phyloP scores from a whole-genome alignment of 2,329 filamentous ascomycete genomes.

The Hysterium pulicare region DNA sequence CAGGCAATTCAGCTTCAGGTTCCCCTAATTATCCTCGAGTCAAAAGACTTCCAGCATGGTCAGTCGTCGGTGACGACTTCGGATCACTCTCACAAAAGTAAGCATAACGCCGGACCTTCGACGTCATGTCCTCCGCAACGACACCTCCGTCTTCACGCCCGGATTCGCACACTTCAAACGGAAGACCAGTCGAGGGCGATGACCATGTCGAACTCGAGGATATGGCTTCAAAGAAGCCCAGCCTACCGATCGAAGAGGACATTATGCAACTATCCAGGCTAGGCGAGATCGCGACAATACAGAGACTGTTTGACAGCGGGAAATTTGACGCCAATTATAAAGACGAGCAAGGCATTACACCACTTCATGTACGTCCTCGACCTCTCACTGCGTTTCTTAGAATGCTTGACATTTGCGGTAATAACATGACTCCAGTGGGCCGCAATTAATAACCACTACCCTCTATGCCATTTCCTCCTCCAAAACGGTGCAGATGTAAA shows the following conservation, averaged over 20 bases:
- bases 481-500: slow-evolving; percentile 86
- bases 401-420: slow-evolving; percentile 1
- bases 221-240: slow-evolving; percentile 32
- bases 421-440: slow-evolving; percentile 67
- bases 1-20: too few relatives aligned
- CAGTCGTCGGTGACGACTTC: too few relatives aligned
- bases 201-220: slow-evolving; percentile 36
- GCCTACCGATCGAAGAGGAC: slow-evolving; percentile 64
- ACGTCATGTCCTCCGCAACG: slow-evolving; percentile 2
- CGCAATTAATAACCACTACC: slow-evolving; percentile 97
- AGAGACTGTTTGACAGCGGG: slow-evolving; percentile 81
- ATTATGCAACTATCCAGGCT: slow-evolving; percentile 93
- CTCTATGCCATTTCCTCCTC: slow-evolving; percentile 93
- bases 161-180: not conserved
- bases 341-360: slow-evolving; percentile 92
- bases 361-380: slow-evolving; percentile 69
- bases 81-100: too few relatives aligned
- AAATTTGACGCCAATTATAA: slow-evolving; percentile 78
- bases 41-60: too few relatives aligned
- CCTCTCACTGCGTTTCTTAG: not conserved
- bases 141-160: slow-evolving; percentile 1
- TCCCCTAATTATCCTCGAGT: too few relatives aligned
- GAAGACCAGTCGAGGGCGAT: slow-evolving; percentile 9
- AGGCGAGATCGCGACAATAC: slow-evolving; percentile 81
- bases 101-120: too few relatives aligned